phyloP scores from a whole-genome alignment of 805 yeast species.

The Peterozyma xylosa region DNA sequence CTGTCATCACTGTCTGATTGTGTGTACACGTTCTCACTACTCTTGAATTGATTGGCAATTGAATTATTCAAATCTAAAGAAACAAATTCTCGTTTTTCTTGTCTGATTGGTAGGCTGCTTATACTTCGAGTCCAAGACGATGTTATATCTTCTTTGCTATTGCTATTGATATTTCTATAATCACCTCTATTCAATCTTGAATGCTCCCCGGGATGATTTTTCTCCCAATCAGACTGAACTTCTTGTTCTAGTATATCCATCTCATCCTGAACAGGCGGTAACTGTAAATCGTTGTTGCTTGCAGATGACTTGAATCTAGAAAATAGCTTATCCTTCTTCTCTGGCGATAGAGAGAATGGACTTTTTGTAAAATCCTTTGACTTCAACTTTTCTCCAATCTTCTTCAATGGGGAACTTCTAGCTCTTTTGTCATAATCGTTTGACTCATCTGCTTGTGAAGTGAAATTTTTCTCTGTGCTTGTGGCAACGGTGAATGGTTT shows the following conservation, averaged over 20 bases:
- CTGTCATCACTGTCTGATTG: conserved; percentile 7
- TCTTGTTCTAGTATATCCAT: conserved; percentile 26
- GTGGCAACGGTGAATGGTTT: no score
- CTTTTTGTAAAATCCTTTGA: background rate
- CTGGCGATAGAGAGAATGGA: conserved; percentile 4
- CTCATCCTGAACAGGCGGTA: conserved; percentile 11
- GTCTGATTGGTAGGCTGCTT: conserved; percentile 7
- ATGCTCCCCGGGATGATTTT: conserved; percentile 10
- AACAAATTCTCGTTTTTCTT: conserved; percentile 3
- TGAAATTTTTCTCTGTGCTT: no score
- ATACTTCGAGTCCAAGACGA: conserved; percentile 10
- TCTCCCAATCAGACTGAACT: conserved; percentile 22
- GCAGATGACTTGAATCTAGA: conserved; percentile 4
- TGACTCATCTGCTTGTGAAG: no score
- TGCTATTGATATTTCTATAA: background rate
- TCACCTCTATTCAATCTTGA: background rate
- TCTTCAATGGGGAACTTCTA: no score
- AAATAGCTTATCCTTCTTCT: conserved; percentile 2
- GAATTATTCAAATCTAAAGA: no score
- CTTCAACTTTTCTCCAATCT: no score
- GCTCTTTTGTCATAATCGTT: no score
- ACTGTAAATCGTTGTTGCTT: conserved; percentile 4
- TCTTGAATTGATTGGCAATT: conserved; percentile 4
- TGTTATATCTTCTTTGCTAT: conserved; percentile 6
- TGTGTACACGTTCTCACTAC: background rate